Evolutionary conservation across 169 alveolate species (phyloP).

Genomic region (Perkinsus chesapeaki): DNA sequence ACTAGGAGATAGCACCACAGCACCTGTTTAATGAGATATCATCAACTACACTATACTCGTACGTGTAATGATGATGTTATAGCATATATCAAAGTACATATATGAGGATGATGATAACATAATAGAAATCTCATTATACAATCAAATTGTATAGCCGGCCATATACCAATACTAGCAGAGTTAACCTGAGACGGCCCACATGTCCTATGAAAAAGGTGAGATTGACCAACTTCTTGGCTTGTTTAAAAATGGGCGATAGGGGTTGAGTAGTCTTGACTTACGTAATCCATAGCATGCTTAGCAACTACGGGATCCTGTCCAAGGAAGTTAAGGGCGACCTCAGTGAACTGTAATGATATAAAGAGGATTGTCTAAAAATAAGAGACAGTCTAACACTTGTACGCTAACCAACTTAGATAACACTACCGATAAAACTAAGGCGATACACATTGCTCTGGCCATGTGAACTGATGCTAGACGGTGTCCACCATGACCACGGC

Average conservation of each 20-base stretch:
- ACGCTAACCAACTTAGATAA: neutral
- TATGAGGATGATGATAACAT: neutral
- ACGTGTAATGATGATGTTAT: neutral
- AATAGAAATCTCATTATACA: neutral
- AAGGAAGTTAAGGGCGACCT: neutral
- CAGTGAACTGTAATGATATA: neutral
- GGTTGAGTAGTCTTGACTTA: neutral
- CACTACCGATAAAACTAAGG: neutral
- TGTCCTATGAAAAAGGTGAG: too few relatives aligned
- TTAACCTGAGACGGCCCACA: too few relatives aligned
- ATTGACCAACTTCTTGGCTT: too few relatives aligned
- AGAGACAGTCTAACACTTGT: neutral
- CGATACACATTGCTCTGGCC: neutral
- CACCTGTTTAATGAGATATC: neutral
- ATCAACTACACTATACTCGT: neutral
- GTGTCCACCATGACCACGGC: neutral
- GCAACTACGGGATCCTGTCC: neutral
- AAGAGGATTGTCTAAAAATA: neutral
- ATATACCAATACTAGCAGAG: neutral
- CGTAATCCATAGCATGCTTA: neutral
- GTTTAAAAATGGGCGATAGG: too few relatives aligned
- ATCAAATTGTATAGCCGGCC: neutral
- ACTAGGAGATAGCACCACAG: neutral
- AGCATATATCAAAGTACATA: neutral
- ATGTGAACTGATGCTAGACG: neutral